Conservation (phyloP, 2,329 filamentous ascomycete species). For the Aureobasidium mangrovei region DNA sequence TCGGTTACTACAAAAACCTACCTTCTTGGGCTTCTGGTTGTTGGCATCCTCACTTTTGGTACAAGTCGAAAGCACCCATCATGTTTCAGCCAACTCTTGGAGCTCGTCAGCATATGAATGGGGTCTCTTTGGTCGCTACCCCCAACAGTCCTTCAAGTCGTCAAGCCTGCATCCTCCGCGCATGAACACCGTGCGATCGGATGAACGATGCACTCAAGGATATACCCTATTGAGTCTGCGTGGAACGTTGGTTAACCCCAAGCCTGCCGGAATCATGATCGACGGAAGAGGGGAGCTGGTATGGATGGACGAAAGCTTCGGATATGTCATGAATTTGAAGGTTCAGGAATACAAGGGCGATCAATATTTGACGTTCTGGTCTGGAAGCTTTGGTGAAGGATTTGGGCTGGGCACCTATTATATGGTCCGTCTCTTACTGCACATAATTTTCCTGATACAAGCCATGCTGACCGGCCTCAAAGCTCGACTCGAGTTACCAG, state of each 20-base stretch:
- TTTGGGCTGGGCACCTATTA: constrained; percentile 2
- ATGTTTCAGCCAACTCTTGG: neutral
- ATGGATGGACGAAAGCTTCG: constrained; percentile 27
- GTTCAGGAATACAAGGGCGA: constrained; percentile 28
- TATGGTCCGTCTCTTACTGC: constrained; percentile 20
- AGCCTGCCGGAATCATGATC: constrained; percentile 21
- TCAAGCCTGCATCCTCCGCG: neutral
- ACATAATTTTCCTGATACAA: constrained; percentile 20
- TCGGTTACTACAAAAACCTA: neutral
- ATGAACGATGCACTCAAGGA: constrained; percentile 24
- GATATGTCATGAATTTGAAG: constrained; percentile 24
- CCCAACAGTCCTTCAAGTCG: neutral
- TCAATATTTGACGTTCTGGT: constrained; percentile 32
- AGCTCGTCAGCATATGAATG: neutral
- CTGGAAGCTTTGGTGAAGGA: constrained; percentile 25
- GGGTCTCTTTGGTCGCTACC: constrained; percentile 6
- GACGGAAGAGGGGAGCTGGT: constrained; percentile 26
- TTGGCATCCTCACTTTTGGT: neutral
- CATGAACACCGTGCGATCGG: constrained; percentile 19
- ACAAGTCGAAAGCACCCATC: neutral
- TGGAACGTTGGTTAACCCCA: constrained; percentile 25
- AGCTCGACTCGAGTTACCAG: constrained; percentile 22
- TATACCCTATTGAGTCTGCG: constrained; percentile 24
- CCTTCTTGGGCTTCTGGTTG: neutral
- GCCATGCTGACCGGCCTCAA: no score